Evolutionary conservation across 352 stramenopile genomes (phyloP).

Genomic region (Pythium pyrilobum): DNA sequence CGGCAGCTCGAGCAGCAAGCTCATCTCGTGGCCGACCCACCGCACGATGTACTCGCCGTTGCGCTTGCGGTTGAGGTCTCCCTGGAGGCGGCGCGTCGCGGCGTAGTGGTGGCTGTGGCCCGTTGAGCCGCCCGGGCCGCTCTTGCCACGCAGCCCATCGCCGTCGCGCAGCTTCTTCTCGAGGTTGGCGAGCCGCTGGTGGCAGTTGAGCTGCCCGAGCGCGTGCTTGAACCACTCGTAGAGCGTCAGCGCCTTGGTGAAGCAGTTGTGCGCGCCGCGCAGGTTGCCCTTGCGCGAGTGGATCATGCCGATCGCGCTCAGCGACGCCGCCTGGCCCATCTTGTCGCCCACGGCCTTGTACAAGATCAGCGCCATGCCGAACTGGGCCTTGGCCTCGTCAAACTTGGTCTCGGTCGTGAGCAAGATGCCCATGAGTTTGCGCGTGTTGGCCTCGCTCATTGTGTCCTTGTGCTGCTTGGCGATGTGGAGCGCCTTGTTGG

Average conservation of each 20-base stretch:
- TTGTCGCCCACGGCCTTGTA: constrained; percentile 76
- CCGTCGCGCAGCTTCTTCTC: constrained; percentile 80
- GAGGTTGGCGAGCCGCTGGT: constrained; percentile 75
- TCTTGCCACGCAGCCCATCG: constrained; percentile 49
- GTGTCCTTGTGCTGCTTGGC: constrained; percentile 70
- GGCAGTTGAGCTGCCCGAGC: constrained; percentile 72
- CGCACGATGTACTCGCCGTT: constrained; percentile 78
- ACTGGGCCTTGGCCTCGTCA: constrained; percentile 77
- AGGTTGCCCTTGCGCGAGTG: constrained; percentile 77
- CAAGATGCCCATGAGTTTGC: constrained; percentile 74
- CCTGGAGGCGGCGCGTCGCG: constrained; percentile 61
- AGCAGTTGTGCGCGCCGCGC: constrained; percentile 68
- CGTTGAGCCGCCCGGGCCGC: constrained; percentile 29
- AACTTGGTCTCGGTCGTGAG: constrained; percentile 81
- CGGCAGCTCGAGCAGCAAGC: constrained; percentile 65
- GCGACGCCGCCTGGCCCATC: constrained; percentile 60
- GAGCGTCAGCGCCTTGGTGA: constrained; percentile 71
- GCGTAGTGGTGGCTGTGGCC: constrained; percentile 79
- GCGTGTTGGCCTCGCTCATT: constrained; percentile 59
- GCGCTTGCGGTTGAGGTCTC: constrained; percentile 76
- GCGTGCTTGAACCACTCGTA: constrained; percentile 84
- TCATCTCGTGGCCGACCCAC: constrained; percentile 81
- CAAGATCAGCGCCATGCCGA: constrained; percentile 64
- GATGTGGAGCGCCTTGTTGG: constrained; percentile 69
- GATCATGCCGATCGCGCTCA: constrained; percentile 80